Percentiles rank a stretch among this genome's conserved stretches.
Evolutionary conservation across 2,329 filamentous ascomycete genomes (phyloP).

Genomic region (Colletotrichum scovillei): DNA sequence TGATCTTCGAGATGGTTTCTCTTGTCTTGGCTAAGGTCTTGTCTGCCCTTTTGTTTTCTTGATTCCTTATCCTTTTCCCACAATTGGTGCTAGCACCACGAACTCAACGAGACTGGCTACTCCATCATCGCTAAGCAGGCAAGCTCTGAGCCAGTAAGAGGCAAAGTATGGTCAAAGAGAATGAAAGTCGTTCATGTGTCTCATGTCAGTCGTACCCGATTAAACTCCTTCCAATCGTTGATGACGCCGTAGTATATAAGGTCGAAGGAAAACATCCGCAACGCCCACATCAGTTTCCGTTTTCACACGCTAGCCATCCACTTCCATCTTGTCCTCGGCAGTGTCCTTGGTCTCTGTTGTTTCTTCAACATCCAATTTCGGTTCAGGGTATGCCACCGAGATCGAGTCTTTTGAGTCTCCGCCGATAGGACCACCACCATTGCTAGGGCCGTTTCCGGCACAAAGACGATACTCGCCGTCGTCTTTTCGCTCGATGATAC

Average conservation of each 20-base stretch:
- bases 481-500: conserved; percentile 69
- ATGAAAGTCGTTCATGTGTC: conserved; percentile 30
- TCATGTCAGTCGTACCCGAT: conserved; percentile 34
- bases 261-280: conserved; percentile 17
- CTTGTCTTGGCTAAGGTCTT: neutral
- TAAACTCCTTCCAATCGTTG: conserved; percentile 21
- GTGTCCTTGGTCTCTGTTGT: neutral
- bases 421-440: conserved; percentile 1
- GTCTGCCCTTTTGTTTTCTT: neutral
- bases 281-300: conserved; percentile 15
- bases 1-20: neutral
- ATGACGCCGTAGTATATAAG: conserved; percentile 29
- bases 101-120: neutral
- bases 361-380: conserved; percentile 27
- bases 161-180: conserved; percentile 12
- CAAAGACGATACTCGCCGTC: conserved; percentile 69
- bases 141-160: conserved; percentile 17
- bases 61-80: neutral
- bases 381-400: conserved; percentile 32
- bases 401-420: conserved; percentile 38
- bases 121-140: neutral
- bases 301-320: conserved; percentile 19
- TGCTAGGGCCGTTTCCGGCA: conserved; percentile 49
- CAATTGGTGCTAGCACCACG: neutral
- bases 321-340: conserved; percentile 15